Base-by-base conservation (phyloP, 2,329 filamentous ascomycete species). In the Sporothrix inflata region DNA sequence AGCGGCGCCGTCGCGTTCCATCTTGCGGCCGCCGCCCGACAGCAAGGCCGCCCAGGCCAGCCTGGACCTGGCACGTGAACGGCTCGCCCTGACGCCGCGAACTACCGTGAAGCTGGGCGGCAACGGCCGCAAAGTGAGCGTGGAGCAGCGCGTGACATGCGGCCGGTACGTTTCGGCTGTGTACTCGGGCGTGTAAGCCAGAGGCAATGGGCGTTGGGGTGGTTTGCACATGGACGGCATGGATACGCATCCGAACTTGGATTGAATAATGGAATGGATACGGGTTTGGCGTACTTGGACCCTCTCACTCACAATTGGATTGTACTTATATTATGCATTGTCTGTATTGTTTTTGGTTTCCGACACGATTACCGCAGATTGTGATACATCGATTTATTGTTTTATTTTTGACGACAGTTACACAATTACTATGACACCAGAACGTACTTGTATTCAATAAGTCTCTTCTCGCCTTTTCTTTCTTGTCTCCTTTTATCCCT, bases 91-190 rank as follows among this genome's bases (percentile, higher is more conserved):
- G 75, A 94, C 94, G 72, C 94, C 94, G 51, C 84, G 88, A 76
- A 88, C 91, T 75, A 93, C 87, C 75, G 91, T 92, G 24, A 88
- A 86, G 72, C 80, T 96, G 8, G 88, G 87, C 2, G 85, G 85
- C 67, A 86, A 84, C 76, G 92, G 92, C 1, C 85, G 91, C 77
- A 92, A 86, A 79, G 91, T 92, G 19, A 91, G 86, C 71, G 83
- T 97, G 76, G 94, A 97, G 83, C 95, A 98, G 83, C 90, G 90
- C 76, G 90, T 97, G 12, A 93, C 96, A 80, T 98, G 94, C 79
- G 95, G 95, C 21, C 88, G 92, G 74, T 90, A 89, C 75, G 90
- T 94, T 14, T 95, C 92, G 72, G 93, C 90, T 19, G 91, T 97
- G 4, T 98, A 96, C 82, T 97, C 93, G 5, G 79, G 76, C 16